Base-by-base conservation (phyloP, 2,329 filamentous ascomycete species). In the Diplodia corticola region DNA sequence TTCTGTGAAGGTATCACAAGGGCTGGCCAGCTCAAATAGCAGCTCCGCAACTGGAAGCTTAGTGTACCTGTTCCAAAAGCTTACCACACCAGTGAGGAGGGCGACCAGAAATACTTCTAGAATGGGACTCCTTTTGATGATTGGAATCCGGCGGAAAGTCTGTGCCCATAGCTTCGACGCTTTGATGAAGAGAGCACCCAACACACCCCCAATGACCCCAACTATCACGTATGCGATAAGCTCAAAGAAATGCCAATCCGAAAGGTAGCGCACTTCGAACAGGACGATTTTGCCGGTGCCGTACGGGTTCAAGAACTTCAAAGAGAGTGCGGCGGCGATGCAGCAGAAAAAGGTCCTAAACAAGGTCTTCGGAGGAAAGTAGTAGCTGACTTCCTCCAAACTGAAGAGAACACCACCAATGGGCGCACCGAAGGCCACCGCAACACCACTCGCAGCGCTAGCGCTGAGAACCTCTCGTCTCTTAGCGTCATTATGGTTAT, bases 301-400 rank as follows among this genome's bases (percentile, higher is more conserved):
- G 72, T 98, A 99, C 0, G 95, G 95, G 72, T 99, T 96, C 44
- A 98, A 82, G 70, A 97, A 97, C 74, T 97, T 97, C 71, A 99
- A 83, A 1, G 93, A 94, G 37, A 99, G 80, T 0, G 95, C 93
- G 1, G 95, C 93, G 35, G 82, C 84, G 72, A 98, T 98, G 78
- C 94, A 98, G 81, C 94, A 98, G 79, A 98, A 98, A 78, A 99
- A 99, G 0, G 95, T 98, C 63, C 95, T 85, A 81, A 99, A 99
- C 9, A 99, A 85, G 0, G 94, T 98, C 80, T 99, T 98, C 5
- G 94, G 92, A 0, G 95, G 94, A 76, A 98, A 98, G 78, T 98
- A 98, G 78, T 98, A 98, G 71, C 91, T 89, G 69, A 98, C 93
- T 83, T 98, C 95, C 78, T 99, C 95, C 33, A 98, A 79, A 37